phyloP scores from a whole-genome alignment of 768 basidiomycete species.

The Naganishia vishniacii region DNA sequence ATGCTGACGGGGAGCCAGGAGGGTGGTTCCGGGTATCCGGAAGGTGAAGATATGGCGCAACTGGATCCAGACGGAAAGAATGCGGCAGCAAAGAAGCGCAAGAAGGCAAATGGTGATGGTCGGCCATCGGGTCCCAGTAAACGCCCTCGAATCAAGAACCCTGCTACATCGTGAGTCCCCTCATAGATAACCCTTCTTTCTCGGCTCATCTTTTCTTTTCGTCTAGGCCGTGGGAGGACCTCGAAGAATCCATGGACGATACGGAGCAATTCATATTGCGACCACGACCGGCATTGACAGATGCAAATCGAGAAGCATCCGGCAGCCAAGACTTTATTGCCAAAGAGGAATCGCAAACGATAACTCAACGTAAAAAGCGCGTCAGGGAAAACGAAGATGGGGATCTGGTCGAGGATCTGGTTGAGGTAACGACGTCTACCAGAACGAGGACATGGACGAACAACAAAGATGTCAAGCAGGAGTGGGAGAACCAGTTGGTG shows the following conservation, averaged over 20 bases:
- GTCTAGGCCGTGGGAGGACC: constrained; percentile 4
- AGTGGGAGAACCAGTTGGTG: constrained; percentile 9
- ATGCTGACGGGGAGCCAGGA: constrained; percentile 32
- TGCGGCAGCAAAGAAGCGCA: constrained; percentile 12
- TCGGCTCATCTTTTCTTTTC: not conserved
- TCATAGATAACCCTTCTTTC: not conserved
- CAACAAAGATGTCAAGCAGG: not conserved
- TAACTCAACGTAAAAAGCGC: constrained; percentile 7
- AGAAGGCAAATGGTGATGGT: not conserved
- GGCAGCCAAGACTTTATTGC: constrained; percentile 3
- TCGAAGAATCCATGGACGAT: constrained; percentile 16
- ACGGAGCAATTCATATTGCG: constrained; percentile 5
- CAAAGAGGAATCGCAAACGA: constrained; percentile 6
- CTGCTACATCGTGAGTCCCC: constrained; percentile 2
- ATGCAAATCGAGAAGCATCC: not conserved
- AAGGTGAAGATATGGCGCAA: not conserved
- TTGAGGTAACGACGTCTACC: not conserved
- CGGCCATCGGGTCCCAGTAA: not conserved
- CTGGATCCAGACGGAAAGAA: not conserved
- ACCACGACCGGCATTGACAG: not conserved
- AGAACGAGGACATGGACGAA: constrained; percentile 13
- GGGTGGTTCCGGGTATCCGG: not conserved
- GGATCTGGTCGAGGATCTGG: constrained; percentile 6
- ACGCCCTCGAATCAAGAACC: constrained; percentile 8
- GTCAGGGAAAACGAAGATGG: constrained; percentile 10